These are phyloP conservation scores for Aspergillus ostianus DNA, from an alignment of 495 filamentous ascomycete species.

Conservation along the genomic window DNA sequence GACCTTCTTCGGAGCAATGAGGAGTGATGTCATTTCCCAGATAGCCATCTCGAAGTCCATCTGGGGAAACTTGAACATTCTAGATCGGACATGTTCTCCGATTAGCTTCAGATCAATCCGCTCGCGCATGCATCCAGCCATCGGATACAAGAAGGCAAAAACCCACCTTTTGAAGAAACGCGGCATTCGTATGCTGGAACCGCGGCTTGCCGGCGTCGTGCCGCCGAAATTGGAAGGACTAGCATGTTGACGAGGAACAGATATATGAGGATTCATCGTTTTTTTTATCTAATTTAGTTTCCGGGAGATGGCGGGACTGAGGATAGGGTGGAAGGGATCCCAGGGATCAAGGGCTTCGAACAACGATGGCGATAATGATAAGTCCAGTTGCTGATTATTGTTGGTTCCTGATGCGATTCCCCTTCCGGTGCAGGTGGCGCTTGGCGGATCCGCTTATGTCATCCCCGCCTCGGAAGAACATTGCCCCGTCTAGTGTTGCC, in stretches of 20 bases:
- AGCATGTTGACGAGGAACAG: constrained; percentile 59
- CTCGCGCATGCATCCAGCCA: neutral
- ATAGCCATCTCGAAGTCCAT: constrained; percentile 76
- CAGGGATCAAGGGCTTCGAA: neutral
- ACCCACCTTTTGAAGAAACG: constrained; percentile 54
- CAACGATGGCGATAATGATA: neutral
- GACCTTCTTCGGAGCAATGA: constrained; percentile 75
- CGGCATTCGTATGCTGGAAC: constrained; percentile 55
- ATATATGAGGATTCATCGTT: constrained; percentile 63
- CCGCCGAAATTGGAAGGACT: constrained; percentile 52
- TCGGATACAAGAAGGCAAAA: neutral
- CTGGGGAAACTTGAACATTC: constrained; percentile 65
- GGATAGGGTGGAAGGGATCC: neutral
- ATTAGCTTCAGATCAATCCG: neutral
- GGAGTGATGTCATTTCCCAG: constrained; percentile 74
- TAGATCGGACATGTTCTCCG: constrained; percentile 18
- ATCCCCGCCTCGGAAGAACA: neutral
- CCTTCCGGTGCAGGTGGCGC: neutral
- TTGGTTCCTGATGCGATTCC: neutral
- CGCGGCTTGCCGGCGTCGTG: constrained; percentile 46
- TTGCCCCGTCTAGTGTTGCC: neutral
- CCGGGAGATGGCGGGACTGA: neutral
- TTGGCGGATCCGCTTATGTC: neutral
- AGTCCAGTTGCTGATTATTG: neutral
- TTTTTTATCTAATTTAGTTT: neutral